phyloP scores from a whole-genome alignment of 495 filamentous ascomycete species.

The Lepraria neglecta region DNA sequence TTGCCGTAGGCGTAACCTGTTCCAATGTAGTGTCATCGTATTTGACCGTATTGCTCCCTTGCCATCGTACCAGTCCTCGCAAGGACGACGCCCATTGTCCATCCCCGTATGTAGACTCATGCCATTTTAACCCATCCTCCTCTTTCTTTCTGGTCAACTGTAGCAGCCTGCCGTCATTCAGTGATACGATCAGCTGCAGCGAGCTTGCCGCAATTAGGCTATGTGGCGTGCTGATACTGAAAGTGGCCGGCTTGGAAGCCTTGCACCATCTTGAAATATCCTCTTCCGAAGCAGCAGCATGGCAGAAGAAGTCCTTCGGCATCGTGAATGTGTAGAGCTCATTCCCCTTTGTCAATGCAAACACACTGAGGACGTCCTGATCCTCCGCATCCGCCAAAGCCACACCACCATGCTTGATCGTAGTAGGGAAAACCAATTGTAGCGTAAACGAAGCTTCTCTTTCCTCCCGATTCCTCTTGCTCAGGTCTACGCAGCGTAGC shows the following conservation, averaged over 20 bases:
- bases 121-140: conserved; percentile 66
- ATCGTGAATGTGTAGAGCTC: conserved; percentile 75
- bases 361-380: conserved; percentile 71
- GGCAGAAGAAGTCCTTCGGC: conserved; percentile 72
- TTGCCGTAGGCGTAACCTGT: conserved; percentile 54
- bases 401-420: conserved; percentile 66
- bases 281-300: conserved; percentile 58
- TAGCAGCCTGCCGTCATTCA: conserved; percentile 77
- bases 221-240: conserved; percentile 74
- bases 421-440: conserved; percentile 64
- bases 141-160: conserved; percentile 59
- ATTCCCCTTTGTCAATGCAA: conserved; percentile 69
- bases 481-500: conserved; percentile 75
- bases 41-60: conserved; percentile 56
- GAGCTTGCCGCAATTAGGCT: conserved; percentile 66
- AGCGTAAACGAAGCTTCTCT: conserved; percentile 66
- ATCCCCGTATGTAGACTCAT: conserved; percentile 71
- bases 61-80: conserved; percentile 64
- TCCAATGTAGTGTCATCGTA: conserved; percentile 63
- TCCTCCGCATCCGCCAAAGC: conserved; percentile 73
- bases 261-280: conserved; percentile 72
- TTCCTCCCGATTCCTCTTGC: conserved; percentile 55
- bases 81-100: conserved; percentile 69
- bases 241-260: conserved; percentile 58
- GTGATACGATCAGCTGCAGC: conserved; percentile 67